Evolutionary conservation across 2,329 filamentous ascomycete genomes (phyloP).

Genomic region (Fulvia fulva): DNA sequence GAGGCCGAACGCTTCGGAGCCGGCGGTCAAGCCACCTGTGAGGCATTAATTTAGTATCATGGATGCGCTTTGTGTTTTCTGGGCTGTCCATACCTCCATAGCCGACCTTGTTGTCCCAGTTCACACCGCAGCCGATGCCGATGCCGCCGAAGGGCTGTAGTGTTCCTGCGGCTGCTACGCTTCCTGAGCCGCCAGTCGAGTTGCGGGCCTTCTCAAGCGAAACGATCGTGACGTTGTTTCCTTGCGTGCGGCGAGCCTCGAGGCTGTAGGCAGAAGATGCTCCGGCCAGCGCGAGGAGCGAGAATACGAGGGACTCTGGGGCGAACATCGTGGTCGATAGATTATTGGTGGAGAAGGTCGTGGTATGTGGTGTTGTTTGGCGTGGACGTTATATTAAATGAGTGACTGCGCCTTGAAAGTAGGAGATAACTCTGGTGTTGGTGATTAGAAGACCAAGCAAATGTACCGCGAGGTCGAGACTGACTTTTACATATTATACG

Average conservation of each 20-base stretch:
- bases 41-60: background rate
- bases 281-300: background rate
- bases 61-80: background rate
- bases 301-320: background rate
- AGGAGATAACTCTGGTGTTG: background rate
- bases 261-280: constrained; percentile 2
- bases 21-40: constrained; percentile 18
- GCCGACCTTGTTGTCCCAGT: constrained; percentile 13
- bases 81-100: constrained; percentile 15
- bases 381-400: background rate
- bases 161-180: constrained; percentile 12
- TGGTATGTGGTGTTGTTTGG: background rate
- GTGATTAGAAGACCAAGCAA: background rate
- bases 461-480: background rate
- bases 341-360: background rate
- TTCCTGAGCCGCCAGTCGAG: constrained; percentile 15
- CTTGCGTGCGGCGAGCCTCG: background rate
- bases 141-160: constrained; percentile 14
- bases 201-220: constrained; percentile 11
- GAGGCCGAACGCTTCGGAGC: constrained; percentile 18
- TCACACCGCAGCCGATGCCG: constrained; percentile 19
- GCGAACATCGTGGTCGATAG: background rate
- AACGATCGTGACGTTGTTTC: constrained; percentile 12
- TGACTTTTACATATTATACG: background rate
- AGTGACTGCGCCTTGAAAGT: background rate